Conservation (phyloP, 1,284 basidiomycete genomes). For the Moniliella sp. region DNA sequence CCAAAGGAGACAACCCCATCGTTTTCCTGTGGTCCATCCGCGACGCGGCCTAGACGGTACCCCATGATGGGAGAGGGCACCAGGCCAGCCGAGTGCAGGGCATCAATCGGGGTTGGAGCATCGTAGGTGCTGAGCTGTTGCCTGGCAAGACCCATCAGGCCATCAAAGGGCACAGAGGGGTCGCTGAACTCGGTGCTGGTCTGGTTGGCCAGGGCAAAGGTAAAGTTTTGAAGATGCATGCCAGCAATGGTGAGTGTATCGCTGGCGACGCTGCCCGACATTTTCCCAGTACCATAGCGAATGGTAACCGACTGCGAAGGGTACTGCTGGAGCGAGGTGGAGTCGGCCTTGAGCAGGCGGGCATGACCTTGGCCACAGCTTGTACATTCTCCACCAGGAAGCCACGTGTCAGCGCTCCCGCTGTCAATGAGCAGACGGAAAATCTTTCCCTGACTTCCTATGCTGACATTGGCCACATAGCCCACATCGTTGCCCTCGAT, state of each 20-base stretch:
- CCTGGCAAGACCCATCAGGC: slow-evolving; percentile 51
- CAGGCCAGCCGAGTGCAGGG: slow-evolving; percentile 44
- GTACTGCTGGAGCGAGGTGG: slow-evolving; percentile 44
- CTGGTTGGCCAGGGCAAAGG: slow-evolving; percentile 48
- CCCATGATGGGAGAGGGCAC: slow-evolving; percentile 52
- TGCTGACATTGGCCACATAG: slow-evolving; percentile 51
- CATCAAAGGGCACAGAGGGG: slow-evolving; percentile 44
- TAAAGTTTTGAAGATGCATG: slow-evolving; percentile 44
- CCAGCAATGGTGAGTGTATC: slow-evolving; percentile 53
- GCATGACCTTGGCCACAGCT: slow-evolving; percentile 37
- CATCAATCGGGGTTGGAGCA: slow-evolving; percentile 51
- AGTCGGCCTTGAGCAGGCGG: slow-evolving; percentile 47
- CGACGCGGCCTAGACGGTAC: slow-evolving; percentile 55
- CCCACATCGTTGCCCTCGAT: slow-evolving; percentile 47
- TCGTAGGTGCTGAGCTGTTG: slow-evolving; percentile 42
- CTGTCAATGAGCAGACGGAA: slow-evolving; percentile 56
- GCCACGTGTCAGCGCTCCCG: slow-evolving; percentile 64
- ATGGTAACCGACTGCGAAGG: slow-evolving; percentile 44
- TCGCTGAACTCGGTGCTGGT: slow-evolving; percentile 47
- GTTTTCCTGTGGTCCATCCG: slow-evolving; percentile 44
- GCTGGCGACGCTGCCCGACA: slow-evolving; percentile 46
- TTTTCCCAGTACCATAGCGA: slow-evolving; percentile 51
- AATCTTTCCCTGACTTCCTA: slow-evolving; percentile 52
- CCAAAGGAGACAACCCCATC: slow-evolving; percentile 61
- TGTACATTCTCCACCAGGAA: slow-evolving; percentile 12